phyloP scores from a whole-genome alignment of 148 eudicot species.

The Vaccinium vitisidaea region DNA sequence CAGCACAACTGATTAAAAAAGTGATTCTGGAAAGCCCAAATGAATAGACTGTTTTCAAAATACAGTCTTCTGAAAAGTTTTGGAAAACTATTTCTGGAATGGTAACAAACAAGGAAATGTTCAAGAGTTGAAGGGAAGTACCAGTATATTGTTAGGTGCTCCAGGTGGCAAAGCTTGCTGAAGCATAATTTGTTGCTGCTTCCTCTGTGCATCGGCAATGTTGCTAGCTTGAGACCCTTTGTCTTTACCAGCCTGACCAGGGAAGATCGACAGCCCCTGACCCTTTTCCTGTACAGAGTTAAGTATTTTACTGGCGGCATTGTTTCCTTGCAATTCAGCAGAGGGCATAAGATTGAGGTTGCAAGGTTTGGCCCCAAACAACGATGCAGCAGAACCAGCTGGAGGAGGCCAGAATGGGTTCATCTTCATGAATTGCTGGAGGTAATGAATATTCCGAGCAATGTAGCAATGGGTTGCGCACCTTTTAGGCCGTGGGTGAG shows the following conservation, averaged over 20 bases:
- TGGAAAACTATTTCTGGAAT: neutral
- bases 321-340: conserved; percentile 51
- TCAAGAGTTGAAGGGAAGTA: conserved; percentile 24
- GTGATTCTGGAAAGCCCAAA: neutral
- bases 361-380: conserved; percentile 71
- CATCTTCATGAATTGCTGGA: conserved; percentile 83
- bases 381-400: conserved; percentile 52
- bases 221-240: conserved; percentile 44
- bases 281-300: conserved; percentile 57
- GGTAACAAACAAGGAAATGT: neutral
- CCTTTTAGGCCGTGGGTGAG: conserved; percentile 79
- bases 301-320: conserved; percentile 42
- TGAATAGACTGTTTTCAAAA: neutral
- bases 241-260: conserved; percentile 59
- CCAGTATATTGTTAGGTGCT: conserved; percentile 63
- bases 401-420: conserved; percentile 75
- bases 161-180: conserved; percentile 79
- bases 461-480: conserved; percentile 85
- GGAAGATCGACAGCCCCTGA: conserved; percentile 52
- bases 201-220: conserved; percentile 61
- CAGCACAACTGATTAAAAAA: neutral
- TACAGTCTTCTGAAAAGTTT: neutral
- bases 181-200: conserved; percentile 70
- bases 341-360: conserved; percentile 67
- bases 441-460: conserved; percentile 62